Base-by-base conservation (phyloP, 495 filamentous ascomycete genomes). In the Astrothelium macrocarpum region DNA sequence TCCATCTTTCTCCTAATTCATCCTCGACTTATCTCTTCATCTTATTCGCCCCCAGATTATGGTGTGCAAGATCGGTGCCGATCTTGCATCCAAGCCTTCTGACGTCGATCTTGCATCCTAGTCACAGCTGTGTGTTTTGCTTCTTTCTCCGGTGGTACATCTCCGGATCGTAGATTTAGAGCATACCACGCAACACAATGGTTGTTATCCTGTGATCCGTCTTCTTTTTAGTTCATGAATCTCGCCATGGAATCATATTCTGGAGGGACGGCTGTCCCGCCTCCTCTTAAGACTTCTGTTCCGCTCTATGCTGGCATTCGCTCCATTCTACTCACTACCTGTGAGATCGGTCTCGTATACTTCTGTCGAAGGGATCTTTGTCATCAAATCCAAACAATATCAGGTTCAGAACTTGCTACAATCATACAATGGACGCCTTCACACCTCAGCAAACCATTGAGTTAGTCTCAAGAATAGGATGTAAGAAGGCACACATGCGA, bases 401-500 rank as follows among this genome's bases (percentile, higher is more conserved):
- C 45, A n/a, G 5, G n/a, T 49, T 20, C 5, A 49, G 1, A 20
- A 2, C n/a, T 49, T 49, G 18, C 45, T 49, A 18, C 5, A 20
- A 12, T n/a, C 45, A 49, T 49, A 49, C 23, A 12, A 49, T 49
- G 45, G 45, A 68, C 39, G 43, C 49, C 31, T 69, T 66, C 68
- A 60, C 69, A 2, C 62, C 69, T 0, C 43, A 62, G 32, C 43
- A 69, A 49, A 59, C 69, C 14, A 66, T 62, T 25, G 69, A 71
- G 67, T 45, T 69, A 25, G 61, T 45, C 62, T 71, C 69, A 20
- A 62, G 69, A 10, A 63, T 64, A 16, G 65, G 69, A 2, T 59
- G 56, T 23, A 62, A 53, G 45, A 71, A 69, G 31, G 67, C 65
- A 4, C 62, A 71, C 49, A 69, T 71, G 67, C 60, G 67, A 4